phyloP scores from a whole-genome alignment of 2,329 filamentous ascomycete genomes.

The Exserohilum rostratum region DNA sequence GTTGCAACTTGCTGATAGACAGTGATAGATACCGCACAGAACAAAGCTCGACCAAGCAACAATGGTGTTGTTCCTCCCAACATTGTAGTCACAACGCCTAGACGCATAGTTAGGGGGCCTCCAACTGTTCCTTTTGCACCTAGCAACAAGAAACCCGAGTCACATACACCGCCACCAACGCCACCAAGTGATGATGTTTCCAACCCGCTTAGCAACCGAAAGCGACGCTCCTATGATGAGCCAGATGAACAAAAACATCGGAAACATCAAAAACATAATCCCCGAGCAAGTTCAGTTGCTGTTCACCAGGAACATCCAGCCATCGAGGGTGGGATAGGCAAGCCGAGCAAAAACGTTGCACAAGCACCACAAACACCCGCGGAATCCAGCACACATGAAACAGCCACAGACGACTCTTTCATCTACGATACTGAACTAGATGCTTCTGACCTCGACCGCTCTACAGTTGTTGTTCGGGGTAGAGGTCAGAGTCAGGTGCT shows the following conservation, averaged over 20 bases:
- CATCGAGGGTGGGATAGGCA: not conserved
- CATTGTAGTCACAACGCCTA: not conserved
- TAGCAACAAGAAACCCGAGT: not conserved
- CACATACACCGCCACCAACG: not conserved
- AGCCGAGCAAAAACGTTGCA: not conserved
- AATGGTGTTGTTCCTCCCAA: not conserved
- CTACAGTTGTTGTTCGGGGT: not conserved
- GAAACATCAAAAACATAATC: constrained; percentile 9
- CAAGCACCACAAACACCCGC: constrained; percentile 8
- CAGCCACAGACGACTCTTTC: not conserved
- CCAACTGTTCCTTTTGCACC: not conserved
- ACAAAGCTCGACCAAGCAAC: not conserved
- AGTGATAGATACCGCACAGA: not conserved
- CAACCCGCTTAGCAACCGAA: not conserved
- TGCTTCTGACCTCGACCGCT: not conserved
- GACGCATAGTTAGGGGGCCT: too few relatives aligned
- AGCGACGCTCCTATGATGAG: not conserved
- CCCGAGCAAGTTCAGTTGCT: not conserved
- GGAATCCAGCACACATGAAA: not conserved
- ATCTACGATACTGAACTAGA: constrained; percentile 1
- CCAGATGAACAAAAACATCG: not conserved
- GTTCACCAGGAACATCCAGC: not conserved
- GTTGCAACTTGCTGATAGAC: not conserved
- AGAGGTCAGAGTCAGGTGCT: constrained; percentile 1
- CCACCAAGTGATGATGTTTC: not conserved